Percentiles rank a stretch among this genome's conserved stretches.
Conservation (phyloP, 2,329 filamentous ascomycete species). For the Cryphonectria carpinicola region DNA sequence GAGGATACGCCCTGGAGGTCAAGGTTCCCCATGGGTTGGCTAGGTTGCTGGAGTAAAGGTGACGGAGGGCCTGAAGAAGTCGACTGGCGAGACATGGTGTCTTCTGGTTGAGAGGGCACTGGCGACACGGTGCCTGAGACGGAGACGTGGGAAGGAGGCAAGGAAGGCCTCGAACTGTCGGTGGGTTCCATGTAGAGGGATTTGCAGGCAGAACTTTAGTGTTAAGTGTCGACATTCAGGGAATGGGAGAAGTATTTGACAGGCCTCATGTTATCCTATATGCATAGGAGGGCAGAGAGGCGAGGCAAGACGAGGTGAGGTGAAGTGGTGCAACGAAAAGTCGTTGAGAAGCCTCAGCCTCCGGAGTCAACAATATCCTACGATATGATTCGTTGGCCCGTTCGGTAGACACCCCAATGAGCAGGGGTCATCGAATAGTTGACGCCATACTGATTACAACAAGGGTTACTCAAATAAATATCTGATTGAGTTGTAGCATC, state of each 20-base stretch:
- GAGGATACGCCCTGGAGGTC: slow-evolving; percentile 19
- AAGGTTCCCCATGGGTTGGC: slow-evolving; percentile 24
- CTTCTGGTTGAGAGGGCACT: slow-evolving; percentile 1
- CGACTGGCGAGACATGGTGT: slow-evolving; percentile 19
- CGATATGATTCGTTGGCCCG: slow-evolving; percentile 15
- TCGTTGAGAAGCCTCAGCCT: slow-evolving; percentile 2
- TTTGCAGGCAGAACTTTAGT: not conserved
- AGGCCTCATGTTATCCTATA: not conserved
- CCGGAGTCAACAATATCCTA: not conserved
- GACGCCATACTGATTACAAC: not conserved
- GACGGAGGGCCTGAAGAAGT: slow-evolving; percentile 9
- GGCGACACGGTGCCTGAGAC: not conserved
- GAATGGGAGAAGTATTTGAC: not conserved
- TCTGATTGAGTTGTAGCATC: not conserved
- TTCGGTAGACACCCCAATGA: not conserved
- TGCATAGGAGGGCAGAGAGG: not conserved
- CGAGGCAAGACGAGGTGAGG: not conserved
- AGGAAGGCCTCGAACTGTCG: slow-evolving; percentile 6
- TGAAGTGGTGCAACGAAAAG: not conserved
- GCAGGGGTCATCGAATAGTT: not conserved
- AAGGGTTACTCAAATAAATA: not conserved
- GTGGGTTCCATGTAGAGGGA: slow-evolving; percentile 8
- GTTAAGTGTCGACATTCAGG: not conserved
- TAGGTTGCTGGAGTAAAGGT: slow-evolving; percentile 16
- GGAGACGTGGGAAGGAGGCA: slow-evolving; percentile 11